These are phyloP conservation scores for Coniochaeta hoffmannii DNA, from an alignment of 2,329 filamentous ascomycete species.

Conservation along the genomic window DNA sequence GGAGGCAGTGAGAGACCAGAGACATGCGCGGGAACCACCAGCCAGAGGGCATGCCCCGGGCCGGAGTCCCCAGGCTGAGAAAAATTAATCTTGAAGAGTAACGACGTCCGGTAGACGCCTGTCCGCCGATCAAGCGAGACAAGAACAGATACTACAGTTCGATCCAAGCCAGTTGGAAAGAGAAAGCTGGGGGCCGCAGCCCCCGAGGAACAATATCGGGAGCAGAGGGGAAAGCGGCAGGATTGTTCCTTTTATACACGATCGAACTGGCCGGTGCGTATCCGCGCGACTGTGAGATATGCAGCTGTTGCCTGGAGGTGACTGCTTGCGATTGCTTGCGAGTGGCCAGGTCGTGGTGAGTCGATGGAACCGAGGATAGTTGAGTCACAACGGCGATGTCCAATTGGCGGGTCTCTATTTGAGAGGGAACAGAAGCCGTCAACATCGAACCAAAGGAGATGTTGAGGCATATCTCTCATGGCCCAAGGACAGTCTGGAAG, in stretches of 20 bases:
- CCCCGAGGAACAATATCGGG: not conserved
- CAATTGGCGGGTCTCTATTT: not conserved
- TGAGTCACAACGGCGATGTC: not conserved
- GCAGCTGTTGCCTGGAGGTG: not conserved
- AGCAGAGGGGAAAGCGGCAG: not conserved
- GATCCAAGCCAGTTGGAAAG: not conserved
- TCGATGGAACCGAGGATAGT: not conserved
- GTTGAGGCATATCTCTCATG: too few species aligned
- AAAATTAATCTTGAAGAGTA: not conserved
- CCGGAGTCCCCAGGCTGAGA: not conserved
- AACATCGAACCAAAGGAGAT: too few species aligned
- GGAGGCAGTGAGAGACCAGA: not conserved
- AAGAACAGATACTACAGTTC: slow-evolving; percentile 1
- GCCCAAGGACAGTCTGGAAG: too few species aligned
- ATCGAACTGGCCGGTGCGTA: not conserved
- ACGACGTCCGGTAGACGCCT: not conserved
- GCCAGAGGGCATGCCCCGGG: not conserved
- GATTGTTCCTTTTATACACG: not conserved
- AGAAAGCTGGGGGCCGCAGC: not conserved
- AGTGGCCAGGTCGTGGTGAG: not conserved
- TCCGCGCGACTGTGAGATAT: not conserved
- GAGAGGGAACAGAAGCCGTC: not conserved
- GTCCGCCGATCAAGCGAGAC: not conserved
- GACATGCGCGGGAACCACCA: not conserved
- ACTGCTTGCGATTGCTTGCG: not conserved